Percentiles rank a stretch among this genome's conserved stretches.
Evolutionary conservation across 306 rosid species (phyloP).

Genomic region (Lablab purpureus): DNA sequence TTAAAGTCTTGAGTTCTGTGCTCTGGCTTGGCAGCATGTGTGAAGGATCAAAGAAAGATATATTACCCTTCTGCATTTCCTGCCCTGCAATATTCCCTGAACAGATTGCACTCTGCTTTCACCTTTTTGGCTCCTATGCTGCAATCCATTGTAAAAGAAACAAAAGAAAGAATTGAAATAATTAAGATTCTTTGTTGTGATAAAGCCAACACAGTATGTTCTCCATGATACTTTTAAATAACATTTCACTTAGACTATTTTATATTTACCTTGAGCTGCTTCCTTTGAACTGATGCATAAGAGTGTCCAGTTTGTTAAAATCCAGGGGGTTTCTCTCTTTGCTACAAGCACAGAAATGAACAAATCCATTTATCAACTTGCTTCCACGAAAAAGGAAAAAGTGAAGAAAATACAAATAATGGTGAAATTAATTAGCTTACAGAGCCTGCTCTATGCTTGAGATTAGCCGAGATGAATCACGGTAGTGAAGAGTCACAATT

Average conservation of each 20-base stretch:
- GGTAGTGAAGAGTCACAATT: slow-evolving; percentile 76
- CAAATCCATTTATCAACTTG: neutral
- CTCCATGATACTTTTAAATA: slow-evolving; percentile 37
- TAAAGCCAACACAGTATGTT: slow-evolving; percentile 56
- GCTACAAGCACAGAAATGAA: slow-evolving; percentile 42
- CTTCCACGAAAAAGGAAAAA: neutral
- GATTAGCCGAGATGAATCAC: slow-evolving; percentile 76
- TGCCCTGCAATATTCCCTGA: slow-evolving; percentile 77
- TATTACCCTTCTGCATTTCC: slow-evolving; percentile 85
- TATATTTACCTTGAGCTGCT: slow-evolving; percentile 83
- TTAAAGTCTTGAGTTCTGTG: neutral
- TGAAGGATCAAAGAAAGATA: slow-evolving; percentile 19
- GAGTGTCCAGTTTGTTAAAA: slow-evolving; percentile 72
- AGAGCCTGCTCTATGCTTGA: slow-evolving; percentile 75
- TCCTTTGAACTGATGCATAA: slow-evolving; percentile 93
- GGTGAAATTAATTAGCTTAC: slow-evolving; percentile 50
- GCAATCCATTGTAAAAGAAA: slow-evolving; percentile 51
- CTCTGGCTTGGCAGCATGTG: neutral
- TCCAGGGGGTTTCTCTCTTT: slow-evolving; percentile 72
- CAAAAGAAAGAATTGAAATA: slow-evolving; percentile 36
- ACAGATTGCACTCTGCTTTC: slow-evolving; percentile 83
- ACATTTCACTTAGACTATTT: neutral
- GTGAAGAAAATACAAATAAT: neutral
- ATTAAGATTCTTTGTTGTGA: slow-evolving; percentile 44
- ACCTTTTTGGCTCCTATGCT: slow-evolving; percentile 97